Evolutionary conservation across 371 early-diverging fungal genomes (phyloP).

Genomic region (Mucor lusitanicus): DNA sequence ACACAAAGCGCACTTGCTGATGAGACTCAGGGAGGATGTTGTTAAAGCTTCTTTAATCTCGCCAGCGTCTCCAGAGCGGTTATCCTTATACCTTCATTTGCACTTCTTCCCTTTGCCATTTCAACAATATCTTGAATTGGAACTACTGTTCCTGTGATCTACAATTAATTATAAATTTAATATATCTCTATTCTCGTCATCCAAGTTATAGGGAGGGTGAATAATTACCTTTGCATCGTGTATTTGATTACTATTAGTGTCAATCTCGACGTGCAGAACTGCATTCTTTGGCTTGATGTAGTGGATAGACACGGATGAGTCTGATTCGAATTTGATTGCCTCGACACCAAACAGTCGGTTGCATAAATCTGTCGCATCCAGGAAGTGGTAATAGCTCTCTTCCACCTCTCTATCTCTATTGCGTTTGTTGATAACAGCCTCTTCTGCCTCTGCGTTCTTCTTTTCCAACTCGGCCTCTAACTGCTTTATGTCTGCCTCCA

Average conservation of each 20-base stretch:
- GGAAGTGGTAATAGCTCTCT: neutral
- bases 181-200: neutral
- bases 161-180: neutral
- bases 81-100: conserved; percentile 11
- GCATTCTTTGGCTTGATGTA: conserved; percentile 1
- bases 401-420: conserved; percentile 1
- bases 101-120: neutral
- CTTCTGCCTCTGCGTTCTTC: neutral
- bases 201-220: neutral
- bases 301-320: neutral
- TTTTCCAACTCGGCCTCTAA: neutral
- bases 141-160: conserved; percentile 1
- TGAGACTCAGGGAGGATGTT: conserved; percentile 33
- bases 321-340: conserved; percentile 3
- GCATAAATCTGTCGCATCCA: neutral
- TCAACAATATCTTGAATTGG: conserved; percentile 13
- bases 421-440: neutral
- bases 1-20: conserved; percentile 50
- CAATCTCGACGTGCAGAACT: conserved; percentile 4
- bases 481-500: neutral
- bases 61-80: conserved; percentile 10
- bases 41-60: conserved; percentile 23
- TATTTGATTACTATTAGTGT: neutral
- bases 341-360: conserved; percentile 6
- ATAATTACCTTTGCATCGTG: neutral